Evolutionary conservation across 2,329 filamentous ascomycete species (phyloP).

Genomic region (Arthrinium phaeospermum): DNA sequence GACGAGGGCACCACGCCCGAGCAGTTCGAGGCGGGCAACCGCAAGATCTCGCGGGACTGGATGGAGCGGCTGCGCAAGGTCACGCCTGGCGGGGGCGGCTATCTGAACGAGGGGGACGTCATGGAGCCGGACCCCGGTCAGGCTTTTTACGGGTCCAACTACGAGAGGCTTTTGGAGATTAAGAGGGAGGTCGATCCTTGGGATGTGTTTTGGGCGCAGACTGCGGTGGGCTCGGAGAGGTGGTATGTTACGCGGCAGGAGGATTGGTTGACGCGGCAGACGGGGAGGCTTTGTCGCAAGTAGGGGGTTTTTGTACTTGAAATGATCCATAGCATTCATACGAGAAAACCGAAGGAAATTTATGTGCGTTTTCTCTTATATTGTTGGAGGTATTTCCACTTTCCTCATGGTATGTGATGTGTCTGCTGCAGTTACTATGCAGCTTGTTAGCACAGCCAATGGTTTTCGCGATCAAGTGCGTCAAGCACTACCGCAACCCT

Average conservation of each 20-base stretch:
- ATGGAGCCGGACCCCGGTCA: constrained; percentile 47
- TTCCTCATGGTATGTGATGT: background rate
- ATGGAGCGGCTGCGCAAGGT: constrained; percentile 3
- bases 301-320: background rate
- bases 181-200: constrained; percentile 43
- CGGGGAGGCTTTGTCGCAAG: background rate
- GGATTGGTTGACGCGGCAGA: constrained; percentile 10
- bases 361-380: too few species aligned
- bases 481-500: background rate
- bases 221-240: background rate
- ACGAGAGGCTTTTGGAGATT: constrained; percentile 42
- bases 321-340: background rate
- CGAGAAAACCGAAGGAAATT: too few species aligned
- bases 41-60: background rate
- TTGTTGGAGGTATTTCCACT: background rate
- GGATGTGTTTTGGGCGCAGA: constrained; percentile 15
- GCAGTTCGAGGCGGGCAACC: background rate
- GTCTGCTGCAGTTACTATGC: too few species aligned
- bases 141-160: constrained; percentile 51
- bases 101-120: constrained; percentile 56
- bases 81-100: constrained; percentile 45
- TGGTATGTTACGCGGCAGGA: constrained; percentile 16
- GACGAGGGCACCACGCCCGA: background rate
- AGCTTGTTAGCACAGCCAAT: background rate
- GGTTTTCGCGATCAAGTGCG: background rate